phyloP scores from a whole-genome alignment of 768 basidiomycete species.

The Lentinula aciculospora region DNA sequence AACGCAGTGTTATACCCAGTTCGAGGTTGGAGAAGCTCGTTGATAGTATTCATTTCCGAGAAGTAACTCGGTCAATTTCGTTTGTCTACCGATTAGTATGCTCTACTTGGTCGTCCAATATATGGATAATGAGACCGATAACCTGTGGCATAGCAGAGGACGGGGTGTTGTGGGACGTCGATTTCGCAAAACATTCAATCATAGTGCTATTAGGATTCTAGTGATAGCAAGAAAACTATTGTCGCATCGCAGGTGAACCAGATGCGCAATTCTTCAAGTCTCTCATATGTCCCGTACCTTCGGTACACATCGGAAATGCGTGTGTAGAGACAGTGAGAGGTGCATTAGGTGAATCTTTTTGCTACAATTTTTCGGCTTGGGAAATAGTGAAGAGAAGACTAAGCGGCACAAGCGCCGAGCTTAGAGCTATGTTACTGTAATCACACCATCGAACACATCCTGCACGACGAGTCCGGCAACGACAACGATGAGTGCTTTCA shows the following conservation, averaged over 20 bases:
- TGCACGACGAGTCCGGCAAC: not conserved
- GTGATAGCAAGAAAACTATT: not conserved
- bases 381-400: too few species aligned
- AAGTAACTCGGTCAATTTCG: not conserved
- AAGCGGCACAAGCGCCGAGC: too few species aligned
- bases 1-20: not conserved
- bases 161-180: not conserved
- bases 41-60: not conserved
- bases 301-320: too few species aligned
- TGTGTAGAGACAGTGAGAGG: too few species aligned
- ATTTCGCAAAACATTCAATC: not conserved
- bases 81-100: not conserved
- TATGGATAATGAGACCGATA: not conserved
- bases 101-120: not conserved
- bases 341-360: too few species aligned
- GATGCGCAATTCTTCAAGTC: not conserved
- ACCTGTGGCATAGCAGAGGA: not conserved
- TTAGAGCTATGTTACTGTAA: too few species aligned
- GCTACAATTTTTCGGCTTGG: too few species aligned
- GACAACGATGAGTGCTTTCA: not conserved
- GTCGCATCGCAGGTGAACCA: not conserved
- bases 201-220: not conserved
- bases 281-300: not conserved
- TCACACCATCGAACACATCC: too few species aligned
- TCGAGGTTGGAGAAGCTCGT: not conserved